phyloP scores from a whole-genome alignment of 2,329 filamentous ascomycete species.

The Ramularia collo-cygni region DNA sequence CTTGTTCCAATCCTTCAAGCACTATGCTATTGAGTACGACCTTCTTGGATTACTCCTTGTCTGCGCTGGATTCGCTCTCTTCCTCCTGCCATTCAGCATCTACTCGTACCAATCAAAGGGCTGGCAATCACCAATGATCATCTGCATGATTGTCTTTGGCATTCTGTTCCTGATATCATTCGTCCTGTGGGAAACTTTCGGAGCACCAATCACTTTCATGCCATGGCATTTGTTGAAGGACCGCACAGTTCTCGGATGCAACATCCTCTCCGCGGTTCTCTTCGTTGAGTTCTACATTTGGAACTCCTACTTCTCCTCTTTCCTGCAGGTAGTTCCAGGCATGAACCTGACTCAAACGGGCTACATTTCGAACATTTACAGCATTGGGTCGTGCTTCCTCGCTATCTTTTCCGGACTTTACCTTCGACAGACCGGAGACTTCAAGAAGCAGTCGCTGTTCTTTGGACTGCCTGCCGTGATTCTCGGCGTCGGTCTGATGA shows the following conservation, averaged over 20 bases:
- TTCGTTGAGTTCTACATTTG: conserved; percentile 42
- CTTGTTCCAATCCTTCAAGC: conserved; percentile 13
- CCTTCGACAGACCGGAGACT: conserved; percentile 41
- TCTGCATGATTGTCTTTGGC: conserved; percentile 30
- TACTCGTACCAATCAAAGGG: conserved; percentile 25
- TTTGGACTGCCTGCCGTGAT: conserved; percentile 28
- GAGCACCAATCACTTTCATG: conserved; percentile 52
- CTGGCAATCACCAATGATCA: conserved; percentile 34
- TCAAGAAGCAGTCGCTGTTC: conserved; percentile 38
- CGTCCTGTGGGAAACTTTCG: conserved; percentile 50
- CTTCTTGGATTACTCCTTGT: conserved; percentile 24
- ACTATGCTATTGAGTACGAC: conserved; percentile 26
- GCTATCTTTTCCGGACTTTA: conserved; percentile 38
- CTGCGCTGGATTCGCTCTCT: conserved; percentile 50
- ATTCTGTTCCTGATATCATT: conserved; percentile 35
- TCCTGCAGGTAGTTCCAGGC: conserved; percentile 42
- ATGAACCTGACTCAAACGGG: conserved; percentile 23
- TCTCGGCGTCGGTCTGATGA: conserved; percentile 24
- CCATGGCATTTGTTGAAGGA: conserved; percentile 46
- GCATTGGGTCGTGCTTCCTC: conserved; percentile 35
- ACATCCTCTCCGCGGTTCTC: conserved; percentile 31
- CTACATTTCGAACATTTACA: conserved; percentile 27
- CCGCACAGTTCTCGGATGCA: conserved; percentile 46
- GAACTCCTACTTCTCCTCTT: conserved; percentile 37
- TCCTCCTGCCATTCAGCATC: conserved; percentile 64